Conservation (phyloP, 1,139 yeast genomes). For the Diutina scorzettiae region DNA sequence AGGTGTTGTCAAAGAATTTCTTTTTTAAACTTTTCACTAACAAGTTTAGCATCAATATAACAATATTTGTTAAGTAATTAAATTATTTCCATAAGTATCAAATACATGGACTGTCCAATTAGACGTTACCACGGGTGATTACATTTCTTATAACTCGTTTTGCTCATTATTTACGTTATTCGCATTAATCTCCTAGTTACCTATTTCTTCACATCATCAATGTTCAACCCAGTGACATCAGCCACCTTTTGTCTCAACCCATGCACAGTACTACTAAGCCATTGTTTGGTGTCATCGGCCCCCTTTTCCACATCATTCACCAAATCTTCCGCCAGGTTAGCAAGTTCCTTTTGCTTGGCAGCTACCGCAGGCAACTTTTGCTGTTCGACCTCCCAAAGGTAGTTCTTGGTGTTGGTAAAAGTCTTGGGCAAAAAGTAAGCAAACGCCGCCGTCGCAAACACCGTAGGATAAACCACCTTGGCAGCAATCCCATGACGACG, state of each 20-base stretch:
- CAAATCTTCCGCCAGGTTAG: constrained; percentile 34
- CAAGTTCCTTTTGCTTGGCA: constrained; percentile 43
- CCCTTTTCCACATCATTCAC: constrained; percentile 28
- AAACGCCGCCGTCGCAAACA: constrained; percentile 61
- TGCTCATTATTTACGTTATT: too few species aligned
- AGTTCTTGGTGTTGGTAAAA: constrained; percentile 47
- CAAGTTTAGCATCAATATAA: too few species aligned
- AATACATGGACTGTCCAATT: too few species aligned
- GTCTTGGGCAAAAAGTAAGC: constrained; percentile 71
- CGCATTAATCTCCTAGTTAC: too few species aligned
- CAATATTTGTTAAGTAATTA: too few species aligned
- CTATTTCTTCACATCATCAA: constrained; percentile 50
- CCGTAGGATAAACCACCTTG: constrained; percentile 49
- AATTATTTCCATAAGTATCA: too few species aligned
- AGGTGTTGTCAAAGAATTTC: too few species aligned
- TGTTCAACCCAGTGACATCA: constrained; percentile 54
- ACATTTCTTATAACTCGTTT: too few species aligned
- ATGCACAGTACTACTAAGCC: constrained; percentile 28
- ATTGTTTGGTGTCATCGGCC: constrained; percentile 25
- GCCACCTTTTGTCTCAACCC: constrained; percentile 38
- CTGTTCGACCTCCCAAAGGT: constrained; percentile 59
- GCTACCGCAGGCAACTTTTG: constrained; percentile 56
- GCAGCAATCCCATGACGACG: constrained; percentile 57
- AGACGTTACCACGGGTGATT: too few species aligned
- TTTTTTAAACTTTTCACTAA: too few species aligned